Evolutionary conservation across 345 rosid species (phyloP).

Genomic region (Pelargonium nanum): DNA sequence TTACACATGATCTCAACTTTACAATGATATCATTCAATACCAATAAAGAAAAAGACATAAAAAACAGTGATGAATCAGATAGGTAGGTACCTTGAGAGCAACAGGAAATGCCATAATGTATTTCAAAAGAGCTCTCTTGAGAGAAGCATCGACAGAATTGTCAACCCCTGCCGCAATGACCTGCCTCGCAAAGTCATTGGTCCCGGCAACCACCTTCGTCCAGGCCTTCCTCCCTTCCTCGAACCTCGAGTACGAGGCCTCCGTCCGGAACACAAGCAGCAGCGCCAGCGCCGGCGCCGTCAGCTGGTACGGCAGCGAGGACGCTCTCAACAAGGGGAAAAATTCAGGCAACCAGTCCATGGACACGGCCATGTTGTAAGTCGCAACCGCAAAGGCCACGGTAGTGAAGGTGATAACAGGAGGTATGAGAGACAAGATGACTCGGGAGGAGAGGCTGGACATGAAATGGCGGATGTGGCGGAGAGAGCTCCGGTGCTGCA

Average conservation of each 20-base stretch:
- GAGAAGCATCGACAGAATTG: conserved; percentile 29
- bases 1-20: too few relatives aligned
- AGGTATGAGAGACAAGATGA: conserved; percentile 72
- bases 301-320: conserved; percentile 76
- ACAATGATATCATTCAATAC: background rate
- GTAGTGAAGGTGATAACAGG: conserved; percentile 71
- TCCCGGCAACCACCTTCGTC: conserved; percentile 61
- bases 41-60: background rate
- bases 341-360: conserved; percentile 44
- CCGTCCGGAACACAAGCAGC: conserved; percentile 80
- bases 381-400: conserved; percentile 48
- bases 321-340: conserved; percentile 63
- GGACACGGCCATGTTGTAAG: conserved; percentile 63
- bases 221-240: conserved; percentile 77
- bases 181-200: conserved; percentile 64
- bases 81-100: conserved; percentile 51
- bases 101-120: conserved; percentile 81
- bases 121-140: conserved; percentile 44
- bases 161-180: conserved; percentile 43
- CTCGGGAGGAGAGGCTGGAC: conserved; percentile 66
- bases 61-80: background rate
- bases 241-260: conserved; percentile 88
- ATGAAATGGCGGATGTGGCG: conserved; percentile 79
- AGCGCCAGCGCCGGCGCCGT: conserved; percentile 89
- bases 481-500: conserved; percentile 71